Conservation (phyloP, 2,329 filamentous ascomycete species). For the Stagonosporopsis vannaccii region DNA sequence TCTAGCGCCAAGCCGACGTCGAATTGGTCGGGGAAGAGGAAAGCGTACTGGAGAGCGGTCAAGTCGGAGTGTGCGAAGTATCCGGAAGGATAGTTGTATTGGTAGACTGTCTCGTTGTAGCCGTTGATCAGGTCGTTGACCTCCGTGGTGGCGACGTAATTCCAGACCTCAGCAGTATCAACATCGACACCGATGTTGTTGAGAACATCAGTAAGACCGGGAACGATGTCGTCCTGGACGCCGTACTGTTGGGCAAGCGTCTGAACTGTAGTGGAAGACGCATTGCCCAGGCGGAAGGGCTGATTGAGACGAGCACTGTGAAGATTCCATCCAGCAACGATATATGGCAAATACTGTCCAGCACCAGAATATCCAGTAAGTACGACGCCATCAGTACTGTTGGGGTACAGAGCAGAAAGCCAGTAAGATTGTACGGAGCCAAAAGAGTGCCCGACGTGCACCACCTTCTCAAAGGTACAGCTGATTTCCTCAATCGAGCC, state of each 20-base stretch:
- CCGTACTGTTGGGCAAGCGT: conserved; percentile 20
- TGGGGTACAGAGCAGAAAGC: conserved; percentile 61
- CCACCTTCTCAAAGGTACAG: conserved; percentile 52
- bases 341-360: conserved; percentile 52
- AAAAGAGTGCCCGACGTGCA: conserved; percentile 71
- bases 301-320: conserved; percentile 55
- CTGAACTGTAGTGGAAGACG: conserved; percentile 23
- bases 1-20: conserved; percentile 61
- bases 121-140: conserved; percentile 39
- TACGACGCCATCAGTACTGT: conserved; percentile 64
- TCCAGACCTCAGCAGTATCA: conserved; percentile 33
- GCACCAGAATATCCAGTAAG: conserved; percentile 67
- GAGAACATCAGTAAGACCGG: conserved; percentile 28
- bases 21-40: conserved; percentile 60
- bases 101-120: conserved; percentile 35
- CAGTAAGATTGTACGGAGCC: conserved; percentile 66
- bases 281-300: conserved; percentile 50
- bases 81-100: conserved; percentile 52
- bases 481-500: conserved; percentile 56
- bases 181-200: conserved; percentile 22
- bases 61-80: conserved; percentile 61
- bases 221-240: conserved; percentile 21
- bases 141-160: conserved; percentile 40
- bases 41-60: conserved; percentile 60
- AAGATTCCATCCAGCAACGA: conserved; percentile 58